Conservation (phyloP, 2,329 filamentous ascomycete genomes). For the Neonectria neomacrospora region DNA sequence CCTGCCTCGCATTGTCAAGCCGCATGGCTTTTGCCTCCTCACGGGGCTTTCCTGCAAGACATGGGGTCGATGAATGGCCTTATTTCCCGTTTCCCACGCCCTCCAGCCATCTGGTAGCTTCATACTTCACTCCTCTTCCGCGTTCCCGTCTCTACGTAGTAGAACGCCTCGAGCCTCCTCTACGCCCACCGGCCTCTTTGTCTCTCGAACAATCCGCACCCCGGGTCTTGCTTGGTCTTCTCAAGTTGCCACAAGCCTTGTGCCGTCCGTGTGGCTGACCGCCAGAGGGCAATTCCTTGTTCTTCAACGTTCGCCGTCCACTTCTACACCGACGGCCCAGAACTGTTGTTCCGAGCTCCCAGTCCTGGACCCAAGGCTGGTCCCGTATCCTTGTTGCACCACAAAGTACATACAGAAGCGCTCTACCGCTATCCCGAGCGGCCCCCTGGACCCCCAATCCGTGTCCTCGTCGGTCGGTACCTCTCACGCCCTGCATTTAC, state of each 20-base stretch:
- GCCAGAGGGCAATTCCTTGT: constrained; percentile 19
- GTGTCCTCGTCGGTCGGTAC: constrained; percentile 25
- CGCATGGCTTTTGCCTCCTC: constrained; percentile 34
- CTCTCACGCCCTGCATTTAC: constrained; percentile 11
- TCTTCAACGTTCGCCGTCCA: constrained; percentile 7
- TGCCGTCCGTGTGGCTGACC: constrained; percentile 30
- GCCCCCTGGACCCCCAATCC: constrained; percentile 17
- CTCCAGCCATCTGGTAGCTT: constrained; percentile 25
- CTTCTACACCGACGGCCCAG: constrained; percentile 7
- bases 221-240: background rate
- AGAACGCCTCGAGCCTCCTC: background rate
- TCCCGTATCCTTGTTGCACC: constrained; percentile 38
- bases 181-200: background rate
- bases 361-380: constrained; percentile 19
- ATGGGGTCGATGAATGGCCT: constrained; percentile 27
- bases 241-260: constrained; percentile 20
- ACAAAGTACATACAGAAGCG: constrained; percentile 30
- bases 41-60: constrained; percentile 31
- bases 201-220: constrained; percentile 6
- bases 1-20: constrained; percentile 33
- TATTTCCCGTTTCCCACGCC: constrained; percentile 27
- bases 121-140: constrained; percentile 26
- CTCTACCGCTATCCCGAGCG: constrained; percentile 12
- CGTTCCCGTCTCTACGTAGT: constrained; percentile 6
- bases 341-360: constrained; percentile 25